Percentiles rank a stretch among this genome's conserved stretches.
These are phyloP conservation scores for Sporobolus alterniflorus DNA, from an alignment of 202 grass and related monocot species.

Conservation along the genomic window DNA sequence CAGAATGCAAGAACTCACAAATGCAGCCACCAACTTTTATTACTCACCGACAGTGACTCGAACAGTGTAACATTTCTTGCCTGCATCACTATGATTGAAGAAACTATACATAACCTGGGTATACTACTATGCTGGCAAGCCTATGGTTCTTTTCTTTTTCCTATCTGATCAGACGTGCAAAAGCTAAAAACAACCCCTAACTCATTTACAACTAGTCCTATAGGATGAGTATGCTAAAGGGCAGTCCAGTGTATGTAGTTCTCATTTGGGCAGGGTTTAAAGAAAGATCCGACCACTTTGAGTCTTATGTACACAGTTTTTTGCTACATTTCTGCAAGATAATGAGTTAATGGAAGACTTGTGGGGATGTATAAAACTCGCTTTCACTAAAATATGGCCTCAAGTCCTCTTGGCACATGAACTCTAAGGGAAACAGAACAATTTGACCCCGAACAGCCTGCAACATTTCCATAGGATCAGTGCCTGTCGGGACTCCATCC, in stretches of 20 bases:
- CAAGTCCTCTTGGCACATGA: constrained; percentile 85
- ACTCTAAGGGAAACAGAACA: constrained; percentile 78
- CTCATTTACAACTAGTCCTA: constrained; percentile 44
- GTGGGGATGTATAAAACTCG: constrained; percentile 71
- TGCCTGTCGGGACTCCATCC: constrained; percentile 33
- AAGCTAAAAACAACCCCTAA: constrained; percentile 3
- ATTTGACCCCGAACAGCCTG: constrained; percentile 62
- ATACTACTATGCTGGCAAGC: constrained; percentile 1
- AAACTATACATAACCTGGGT: neutral
- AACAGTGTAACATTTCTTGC: neutral
- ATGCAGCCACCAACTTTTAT: neutral
- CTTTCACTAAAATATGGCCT: constrained; percentile 67
- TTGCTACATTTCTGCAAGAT: no score
- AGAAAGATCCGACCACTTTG: no score
- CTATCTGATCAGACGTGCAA: constrained; percentile 2
- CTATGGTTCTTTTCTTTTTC: neutral
- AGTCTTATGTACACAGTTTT: no score
- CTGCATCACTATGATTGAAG: neutral
- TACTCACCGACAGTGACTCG: constrained; percentile 10
- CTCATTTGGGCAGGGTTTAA: no score
- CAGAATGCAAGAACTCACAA: neutral
- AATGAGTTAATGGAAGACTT: constrained; percentile 71
- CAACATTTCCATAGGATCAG: constrained; percentile 49
- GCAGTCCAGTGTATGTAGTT: no score
- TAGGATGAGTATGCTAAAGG: neutral